Conservation (phyloP, 805 yeast species). For the Yamadazyma akitaensis region DNA sequence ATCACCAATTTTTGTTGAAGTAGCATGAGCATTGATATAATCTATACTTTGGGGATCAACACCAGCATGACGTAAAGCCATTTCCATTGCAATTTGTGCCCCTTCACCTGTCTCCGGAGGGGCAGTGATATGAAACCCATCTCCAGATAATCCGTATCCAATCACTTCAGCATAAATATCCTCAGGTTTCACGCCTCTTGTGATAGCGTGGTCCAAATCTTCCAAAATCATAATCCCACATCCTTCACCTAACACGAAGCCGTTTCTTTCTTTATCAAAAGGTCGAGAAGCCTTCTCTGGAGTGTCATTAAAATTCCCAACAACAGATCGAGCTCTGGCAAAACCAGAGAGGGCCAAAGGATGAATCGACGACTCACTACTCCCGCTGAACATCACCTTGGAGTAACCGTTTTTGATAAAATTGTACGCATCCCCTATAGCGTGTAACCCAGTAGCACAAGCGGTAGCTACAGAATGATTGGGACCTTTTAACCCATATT, state of each 20-base stretch:
- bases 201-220: slow-evolving; percentile 67
- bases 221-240: slow-evolving; percentile 80
- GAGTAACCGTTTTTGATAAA: slow-evolving; percentile 78
- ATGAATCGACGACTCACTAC: slow-evolving; percentile 82
- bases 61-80: slow-evolving; percentile 59
- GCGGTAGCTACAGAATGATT: slow-evolving; percentile 89
- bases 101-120: slow-evolving; percentile 83
- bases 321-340: slow-evolving; percentile 81
- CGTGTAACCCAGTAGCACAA: slow-evolving; percentile 93
- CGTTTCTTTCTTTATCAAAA: slow-evolving; percentile 72
- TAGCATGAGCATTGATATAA: slow-evolving; percentile 95
- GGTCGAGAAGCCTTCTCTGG: slow-evolving; percentile 80
- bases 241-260: slow-evolving; percentile 95
- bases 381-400: slow-evolving; percentile 91
- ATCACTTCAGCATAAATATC: slow-evolving; percentile 73
- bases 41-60: slow-evolving; percentile 50
- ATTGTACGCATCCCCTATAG: slow-evolving; percentile 89
- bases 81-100: slow-evolving; percentile 76
- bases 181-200: slow-evolving; percentile 48
- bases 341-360: slow-evolving; percentile 89
- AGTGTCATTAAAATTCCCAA: slow-evolving; percentile 55
- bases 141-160: slow-evolving; percentile 92
- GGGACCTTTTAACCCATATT: slow-evolving; percentile 76
- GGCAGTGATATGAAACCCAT: slow-evolving; percentile 90
- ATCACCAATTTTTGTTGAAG: slow-evolving; percentile 89